Conservation (phyloP, 345 rosid species). For the Populus nigra region DNA sequence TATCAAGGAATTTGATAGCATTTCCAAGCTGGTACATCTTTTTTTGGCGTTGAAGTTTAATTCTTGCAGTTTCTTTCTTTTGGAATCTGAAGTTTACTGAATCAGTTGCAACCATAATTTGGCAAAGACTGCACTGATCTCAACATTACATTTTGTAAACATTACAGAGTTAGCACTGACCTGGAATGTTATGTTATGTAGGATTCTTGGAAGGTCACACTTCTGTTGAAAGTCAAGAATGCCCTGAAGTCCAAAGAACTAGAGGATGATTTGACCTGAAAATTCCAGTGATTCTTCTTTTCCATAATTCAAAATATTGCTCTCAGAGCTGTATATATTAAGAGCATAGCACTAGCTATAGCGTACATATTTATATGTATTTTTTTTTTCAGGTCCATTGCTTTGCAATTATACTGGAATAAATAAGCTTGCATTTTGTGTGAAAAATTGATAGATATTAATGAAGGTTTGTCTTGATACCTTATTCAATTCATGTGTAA, state of each 20-base stretch:
- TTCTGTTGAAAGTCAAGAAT: conserved; percentile 20
- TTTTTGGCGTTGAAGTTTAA: neutral
- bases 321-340: neutral
- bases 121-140: neutral
- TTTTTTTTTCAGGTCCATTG: neutral
- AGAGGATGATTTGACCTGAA: conserved; percentile 29
- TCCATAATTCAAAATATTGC: neutral
- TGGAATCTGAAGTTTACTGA: neutral
- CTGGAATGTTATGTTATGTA: neutral
- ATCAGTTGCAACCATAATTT: no score
- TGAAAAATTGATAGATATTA: neutral
- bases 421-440: neutral
- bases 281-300: neutral
- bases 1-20: conserved; percentile 29
- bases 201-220: conserved; percentile 24
- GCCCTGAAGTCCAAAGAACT: conserved; percentile 22
- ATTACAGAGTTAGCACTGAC: neutral
- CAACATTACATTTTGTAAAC: neutral
- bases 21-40: conserved; percentile 21
- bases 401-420: neutral
- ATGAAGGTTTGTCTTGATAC: neutral
- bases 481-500: neutral
- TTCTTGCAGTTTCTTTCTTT: neutral
- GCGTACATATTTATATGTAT: neutral
- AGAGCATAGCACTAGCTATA: neutral